A percentile compares a stretch with the other conserved stretches of the same genome.
These are phyloP conservation scores for Colletotrichum spinosum DNA, from an alignment of 2,329 filamentous ascomycete species.

Conservation along the genomic window DNA sequence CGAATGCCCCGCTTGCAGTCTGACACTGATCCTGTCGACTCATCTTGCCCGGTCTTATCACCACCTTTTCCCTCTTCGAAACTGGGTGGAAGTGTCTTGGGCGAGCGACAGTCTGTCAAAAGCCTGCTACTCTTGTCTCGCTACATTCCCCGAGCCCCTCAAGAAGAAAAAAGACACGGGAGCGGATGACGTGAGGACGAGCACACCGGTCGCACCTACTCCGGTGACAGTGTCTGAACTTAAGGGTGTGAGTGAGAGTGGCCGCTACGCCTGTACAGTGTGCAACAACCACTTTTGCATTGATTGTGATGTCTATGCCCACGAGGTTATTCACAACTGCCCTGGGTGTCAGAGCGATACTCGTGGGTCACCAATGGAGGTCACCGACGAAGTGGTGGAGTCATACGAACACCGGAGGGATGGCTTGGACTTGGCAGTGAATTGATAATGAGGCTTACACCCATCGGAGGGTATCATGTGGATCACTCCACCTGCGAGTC, in stretches of 20 bases:
- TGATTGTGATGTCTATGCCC: conserved; percentile 95
- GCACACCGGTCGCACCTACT: conserved; percentile 37
- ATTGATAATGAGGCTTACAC: conserved; percentile 40
- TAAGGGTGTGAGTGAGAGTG: conserved; percentile 84
- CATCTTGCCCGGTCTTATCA: conserved; percentile 94
- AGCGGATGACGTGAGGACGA: conserved; percentile 34
- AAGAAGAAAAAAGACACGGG: conserved; percentile 40
- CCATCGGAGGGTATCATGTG: too few species aligned
- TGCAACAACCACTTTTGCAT: conserved; percentile 96
- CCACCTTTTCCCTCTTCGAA: conserved; percentile 88
- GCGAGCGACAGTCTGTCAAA: conserved; percentile 69
- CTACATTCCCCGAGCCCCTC: conserved; percentile 71
- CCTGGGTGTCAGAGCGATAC: conserved; percentile 81
- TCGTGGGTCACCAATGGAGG: conserved; percentile 42
- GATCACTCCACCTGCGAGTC: too few species aligned
- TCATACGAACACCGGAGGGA: conserved; percentile 44
- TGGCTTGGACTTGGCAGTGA: conserved; percentile 57
- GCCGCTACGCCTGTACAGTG: conserved; percentile 88
- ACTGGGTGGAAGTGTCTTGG: conserved; percentile 94
- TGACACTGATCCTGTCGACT: conserved; percentile 94
- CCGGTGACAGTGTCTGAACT: conserved; percentile 41
- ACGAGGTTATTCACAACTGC: conserved; percentile 95
- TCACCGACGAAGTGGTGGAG: conserved; percentile 45
- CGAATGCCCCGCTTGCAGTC: conserved; percentile 89
- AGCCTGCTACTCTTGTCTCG: conserved; percentile 83